phyloP scores from a whole-genome alignment of 2,329 filamentous ascomycete species.

The Tolypocladium album region DNA sequence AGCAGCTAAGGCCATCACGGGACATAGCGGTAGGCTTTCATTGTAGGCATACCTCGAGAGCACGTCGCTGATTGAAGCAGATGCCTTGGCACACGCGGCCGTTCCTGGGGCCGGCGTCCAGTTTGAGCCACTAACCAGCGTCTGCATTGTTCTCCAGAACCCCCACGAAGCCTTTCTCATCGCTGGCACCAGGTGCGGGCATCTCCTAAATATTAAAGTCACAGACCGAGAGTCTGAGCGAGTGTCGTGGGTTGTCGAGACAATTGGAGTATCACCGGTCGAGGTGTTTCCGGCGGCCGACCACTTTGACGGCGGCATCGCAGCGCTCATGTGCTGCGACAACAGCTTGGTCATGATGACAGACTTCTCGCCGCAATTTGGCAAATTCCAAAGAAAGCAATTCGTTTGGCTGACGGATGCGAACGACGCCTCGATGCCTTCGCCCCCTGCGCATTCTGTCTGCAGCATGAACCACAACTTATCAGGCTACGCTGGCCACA shows the following conservation, averaged over 20 bases:
- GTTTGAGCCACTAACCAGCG: slow-evolving; percentile 34
- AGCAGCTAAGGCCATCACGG: slow-evolving; percentile 5
- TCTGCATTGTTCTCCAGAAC: slow-evolving; percentile 22
- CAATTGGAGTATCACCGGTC: slow-evolving; percentile 24
- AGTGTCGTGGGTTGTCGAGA: slow-evolving; percentile 18
- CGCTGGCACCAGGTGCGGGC: slow-evolving; percentile 41
- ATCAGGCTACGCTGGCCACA: slow-evolving; percentile 24
- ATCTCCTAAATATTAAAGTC: slow-evolving; percentile 30
- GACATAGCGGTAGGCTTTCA: slow-evolving; percentile 3
- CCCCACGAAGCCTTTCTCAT: slow-evolving; percentile 21
- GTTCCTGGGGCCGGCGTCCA: not conserved
- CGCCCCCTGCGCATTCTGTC: slow-evolving; percentile 37
- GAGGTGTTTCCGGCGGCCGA: slow-evolving; percentile 19
- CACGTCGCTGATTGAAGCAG: slow-evolving; percentile 1
- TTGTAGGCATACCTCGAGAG: not conserved
- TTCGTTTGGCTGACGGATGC: slow-evolving; percentile 42
- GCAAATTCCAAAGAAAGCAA: slow-evolving; percentile 27
- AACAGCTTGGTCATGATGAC: slow-evolving; percentile 32
- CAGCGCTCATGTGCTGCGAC: slow-evolving; percentile 38
- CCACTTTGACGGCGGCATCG: slow-evolving; percentile 11
- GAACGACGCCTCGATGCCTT: slow-evolving; percentile 30
- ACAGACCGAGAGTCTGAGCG: slow-evolving; percentile 9
- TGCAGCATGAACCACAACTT: slow-evolving; percentile 29
- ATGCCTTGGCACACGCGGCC: not conserved
- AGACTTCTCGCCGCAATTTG: slow-evolving; percentile 17